Conservation (phyloP, 345 rosid species). For the Erysimum cheiranthoides region DNA sequence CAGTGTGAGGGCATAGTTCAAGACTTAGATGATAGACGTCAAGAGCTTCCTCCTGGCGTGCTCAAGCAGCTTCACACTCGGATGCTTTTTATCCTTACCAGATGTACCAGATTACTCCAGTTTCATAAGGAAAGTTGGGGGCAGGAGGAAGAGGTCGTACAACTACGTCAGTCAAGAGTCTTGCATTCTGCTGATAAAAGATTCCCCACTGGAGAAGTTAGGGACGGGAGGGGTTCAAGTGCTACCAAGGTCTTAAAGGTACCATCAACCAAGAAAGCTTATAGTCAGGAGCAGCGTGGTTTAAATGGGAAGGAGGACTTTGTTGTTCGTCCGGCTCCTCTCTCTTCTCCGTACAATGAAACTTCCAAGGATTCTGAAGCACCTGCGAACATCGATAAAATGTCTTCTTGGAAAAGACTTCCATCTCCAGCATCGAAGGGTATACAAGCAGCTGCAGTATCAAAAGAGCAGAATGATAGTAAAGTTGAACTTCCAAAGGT, state of each 20-base stretch:
- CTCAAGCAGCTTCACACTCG: conserved; percentile 85
- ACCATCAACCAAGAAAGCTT: conserved; percentile 69
- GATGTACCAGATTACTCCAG: conserved; percentile 93
- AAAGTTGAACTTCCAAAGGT: conserved; percentile 56
- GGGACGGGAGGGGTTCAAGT: conserved; percentile 53
- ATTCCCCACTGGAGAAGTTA: conserved; percentile 45
- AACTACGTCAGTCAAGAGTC: conserved; percentile 73
- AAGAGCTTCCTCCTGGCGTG: conserved; percentile 80
- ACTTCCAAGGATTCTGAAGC: conserved; percentile 58
- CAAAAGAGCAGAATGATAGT: conserved; percentile 53
- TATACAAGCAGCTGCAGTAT: conserved; percentile 53
- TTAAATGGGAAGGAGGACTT: conserved; percentile 66
- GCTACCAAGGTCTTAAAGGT: conserved; percentile 59
- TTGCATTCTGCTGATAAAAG: conserved; percentile 69
- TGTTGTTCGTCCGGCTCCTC: conserved; percentile 48
- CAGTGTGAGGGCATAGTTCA: conserved; percentile 97
- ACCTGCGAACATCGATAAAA: conserved; percentile 65
- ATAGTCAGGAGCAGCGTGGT: conserved; percentile 91
- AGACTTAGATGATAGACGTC: conserved; percentile 90
- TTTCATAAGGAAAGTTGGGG: conserved; percentile 93
- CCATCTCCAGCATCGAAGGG: conserved; percentile 68
- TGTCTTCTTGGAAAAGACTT: conserved; percentile 84
- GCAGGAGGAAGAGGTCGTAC: conserved; percentile 65
- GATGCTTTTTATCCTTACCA: conserved; percentile 90
- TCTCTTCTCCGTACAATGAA: conserved; percentile 43